phyloP scores from a whole-genome alignment of 257 asterid species.

The Scutellaria minor region DNA sequence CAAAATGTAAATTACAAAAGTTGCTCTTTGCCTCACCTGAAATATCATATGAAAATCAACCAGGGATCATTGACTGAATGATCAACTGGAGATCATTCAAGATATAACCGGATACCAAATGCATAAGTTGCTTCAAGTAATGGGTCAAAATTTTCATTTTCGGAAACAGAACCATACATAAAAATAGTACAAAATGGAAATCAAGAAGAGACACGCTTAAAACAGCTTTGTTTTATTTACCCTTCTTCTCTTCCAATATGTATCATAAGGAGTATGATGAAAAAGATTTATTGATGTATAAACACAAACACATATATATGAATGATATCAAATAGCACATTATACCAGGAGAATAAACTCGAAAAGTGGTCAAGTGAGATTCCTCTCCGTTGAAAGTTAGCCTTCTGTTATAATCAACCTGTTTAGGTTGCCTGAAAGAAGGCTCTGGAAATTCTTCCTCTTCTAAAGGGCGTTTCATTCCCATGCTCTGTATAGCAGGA shows the following conservation, averaged over 20 bases:
- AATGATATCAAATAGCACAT: conserved; percentile 22
- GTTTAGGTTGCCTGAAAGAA: conserved; percentile 65
- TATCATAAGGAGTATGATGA: background rate
- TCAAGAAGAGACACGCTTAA: background rate
- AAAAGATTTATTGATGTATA: background rate
- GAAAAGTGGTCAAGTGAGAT: conserved; percentile 35
- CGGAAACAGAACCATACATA: background rate
- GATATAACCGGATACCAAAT: conserved; percentile 19
- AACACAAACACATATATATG: background rate
- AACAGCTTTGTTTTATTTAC: background rate
- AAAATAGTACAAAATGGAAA: background rate
- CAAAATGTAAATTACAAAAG: conserved; percentile 33
- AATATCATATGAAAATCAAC: conserved; percentile 23
- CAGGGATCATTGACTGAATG: background rate
- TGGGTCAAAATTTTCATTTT: background rate
- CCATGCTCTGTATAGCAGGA: conserved; percentile 58
- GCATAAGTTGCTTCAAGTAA: conserved; percentile 10
- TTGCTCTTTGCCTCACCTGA: conserved; percentile 40
- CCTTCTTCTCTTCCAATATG: background rate
- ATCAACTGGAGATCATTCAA: conserved; percentile 3
- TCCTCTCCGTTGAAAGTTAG: conserved; percentile 35
- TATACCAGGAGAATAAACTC: conserved; percentile 52
- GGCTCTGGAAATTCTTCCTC: conserved; percentile 51
- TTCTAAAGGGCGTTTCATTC: conserved; percentile 64
- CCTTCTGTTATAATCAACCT: conserved; percentile 40